Base-by-base conservation (phyloP, 306 rosid genomes). In the Inga laurina region DNA sequence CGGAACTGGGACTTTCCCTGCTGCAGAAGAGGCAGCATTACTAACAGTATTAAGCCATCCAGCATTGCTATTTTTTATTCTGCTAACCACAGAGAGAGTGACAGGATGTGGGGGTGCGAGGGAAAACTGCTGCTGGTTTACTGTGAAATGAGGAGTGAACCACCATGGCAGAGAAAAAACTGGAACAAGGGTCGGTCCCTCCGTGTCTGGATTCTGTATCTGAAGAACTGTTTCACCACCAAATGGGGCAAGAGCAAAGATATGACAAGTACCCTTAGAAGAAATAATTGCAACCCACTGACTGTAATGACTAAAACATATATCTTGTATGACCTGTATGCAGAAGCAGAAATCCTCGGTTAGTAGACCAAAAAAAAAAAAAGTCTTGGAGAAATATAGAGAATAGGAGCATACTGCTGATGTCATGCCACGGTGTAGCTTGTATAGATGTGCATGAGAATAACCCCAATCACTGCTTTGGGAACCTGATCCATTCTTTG, bases 11-110 rank as follows among this genome's bases (percentile, higher is more conserved):
- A 86, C 87, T 86, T 91, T 97, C 84, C 99, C 92, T 61, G 97
- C 87, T 13, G 94, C 97, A 77, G 98, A 92, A 88, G 97, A 88
- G 72, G 99, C 94, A 82, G 88, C 98, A 89, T 84, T 90, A 84
- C 94, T 90, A 74, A 97, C 99, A 16, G 96, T 89, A 76, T 88
- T 94, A 84, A 94, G 93, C 99, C 97, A 97, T 57, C 99, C 94
- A 0, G 93, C 90, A 85, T 86, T 89, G 75, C 80, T 88, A 85
- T 92, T 86, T 85, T 92, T 97, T 76, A 97, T 91, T 90, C 99
- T 89, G 94, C 98, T 92, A 76, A 97, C 97, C 78, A 92, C 99
- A 52, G 97, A 90, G 77, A 97, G 99, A 57, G 89, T 89, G 79
- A 87, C 92, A 82, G 98, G 91, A 76, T 90, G 89, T 49, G 95